Conservation (phyloP, 2,329 filamentous ascomycete species). For the Fonsecaea erecta region DNA sequence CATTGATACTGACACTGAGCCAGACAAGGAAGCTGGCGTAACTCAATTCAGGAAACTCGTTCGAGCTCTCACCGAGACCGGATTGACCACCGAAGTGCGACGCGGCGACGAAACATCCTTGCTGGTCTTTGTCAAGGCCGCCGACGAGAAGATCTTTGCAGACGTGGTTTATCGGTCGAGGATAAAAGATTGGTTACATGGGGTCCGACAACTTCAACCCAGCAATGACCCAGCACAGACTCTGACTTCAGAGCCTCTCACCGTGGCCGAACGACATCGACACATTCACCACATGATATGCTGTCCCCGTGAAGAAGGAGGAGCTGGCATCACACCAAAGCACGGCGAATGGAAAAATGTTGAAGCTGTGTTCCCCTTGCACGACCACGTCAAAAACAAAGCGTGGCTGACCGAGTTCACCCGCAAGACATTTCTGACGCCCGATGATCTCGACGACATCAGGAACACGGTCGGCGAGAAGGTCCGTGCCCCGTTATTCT, state of each 20-base stretch:
- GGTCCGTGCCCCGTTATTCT: conserved; percentile 38
- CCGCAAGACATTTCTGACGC: conserved; percentile 69
- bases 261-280: conserved; percentile 84
- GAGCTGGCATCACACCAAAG: conserved; percentile 74
- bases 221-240: conserved; percentile 71
- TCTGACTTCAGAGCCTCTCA: conserved; percentile 75
- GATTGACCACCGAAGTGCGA: conserved; percentile 86
- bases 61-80: conserved; percentile 73
- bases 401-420: conserved; percentile 76
- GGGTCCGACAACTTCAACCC: conserved; percentile 77
- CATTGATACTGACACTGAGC: conserved; percentile 25
- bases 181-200: conserved; percentile 92
- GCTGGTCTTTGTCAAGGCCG: conserved; percentile 80
- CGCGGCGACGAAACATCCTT: conserved; percentile 75
- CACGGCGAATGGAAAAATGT: conserved; percentile 74
- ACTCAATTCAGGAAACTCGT: conserved; percentile 79
- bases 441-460: conserved; percentile 72
- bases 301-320: conserved; percentile 72
- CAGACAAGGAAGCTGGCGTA: conserved; percentile 72
- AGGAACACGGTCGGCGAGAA: conserved; percentile 78
- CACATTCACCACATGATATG: conserved; percentile 86
- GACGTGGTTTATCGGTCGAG: conserved; percentile 85
- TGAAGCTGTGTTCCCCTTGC: conserved; percentile 75
- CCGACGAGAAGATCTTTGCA: conserved; percentile 73
- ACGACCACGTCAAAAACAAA: conserved; percentile 76